A percentile compares a stretch with the other conserved stretches of the same genome.
Conservation (phyloP, 176 grass and related monocot genomes). For the Oryza glumipatula region DNA sequence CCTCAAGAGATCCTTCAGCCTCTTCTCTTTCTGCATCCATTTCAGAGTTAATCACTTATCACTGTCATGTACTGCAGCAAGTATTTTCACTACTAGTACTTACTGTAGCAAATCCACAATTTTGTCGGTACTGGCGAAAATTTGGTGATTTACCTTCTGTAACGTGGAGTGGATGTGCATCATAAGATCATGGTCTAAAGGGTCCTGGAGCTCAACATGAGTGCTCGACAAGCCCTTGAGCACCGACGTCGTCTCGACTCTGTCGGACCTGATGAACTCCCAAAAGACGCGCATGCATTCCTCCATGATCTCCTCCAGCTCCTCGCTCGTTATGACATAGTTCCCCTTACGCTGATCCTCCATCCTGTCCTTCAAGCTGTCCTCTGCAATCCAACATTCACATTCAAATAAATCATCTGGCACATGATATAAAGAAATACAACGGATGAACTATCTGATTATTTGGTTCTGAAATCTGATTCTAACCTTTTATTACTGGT, state of each 20-base stretch:
- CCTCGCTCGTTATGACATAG: slow-evolving; percentile 64
- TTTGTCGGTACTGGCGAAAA: slow-evolving; percentile 5
- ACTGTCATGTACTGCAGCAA: slow-evolving; percentile 1
- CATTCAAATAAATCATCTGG: neutral
- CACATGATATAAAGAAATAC: neutral
- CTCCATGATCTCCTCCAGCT: slow-evolving; percentile 81
- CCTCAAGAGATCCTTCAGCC: slow-evolving; percentile 81
- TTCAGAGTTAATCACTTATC: neutral
- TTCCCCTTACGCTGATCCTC: slow-evolving; percentile 83
- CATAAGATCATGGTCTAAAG: slow-evolving; percentile 69
- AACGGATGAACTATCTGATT: neutral
- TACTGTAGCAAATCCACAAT: slow-evolving; percentile 16
- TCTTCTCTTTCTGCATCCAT: slow-evolving; percentile 80
- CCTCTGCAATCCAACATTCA: slow-evolving; percentile 61
- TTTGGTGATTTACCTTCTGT: slow-evolving; percentile 67
- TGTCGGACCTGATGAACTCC: slow-evolving; percentile 95
- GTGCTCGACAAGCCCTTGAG: slow-evolving; percentile 65
- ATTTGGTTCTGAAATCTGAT: neutral
- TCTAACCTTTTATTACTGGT: slow-evolving; percentile 83
- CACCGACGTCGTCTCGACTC: slow-evolving; percentile 56
- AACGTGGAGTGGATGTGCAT: slow-evolving; percentile 57
- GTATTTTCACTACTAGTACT: neutral
- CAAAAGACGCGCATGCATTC: slow-evolving; percentile 80
- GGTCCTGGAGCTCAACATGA: slow-evolving; percentile 75
- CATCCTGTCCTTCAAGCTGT: slow-evolving; percentile 77